A percentile compares a stretch with the other conserved stretches of the same genome.
Evolutionary conservation across 1,284 basidiomycete species (phyloP).

Genomic region (Ganoderma meredithae): DNA sequence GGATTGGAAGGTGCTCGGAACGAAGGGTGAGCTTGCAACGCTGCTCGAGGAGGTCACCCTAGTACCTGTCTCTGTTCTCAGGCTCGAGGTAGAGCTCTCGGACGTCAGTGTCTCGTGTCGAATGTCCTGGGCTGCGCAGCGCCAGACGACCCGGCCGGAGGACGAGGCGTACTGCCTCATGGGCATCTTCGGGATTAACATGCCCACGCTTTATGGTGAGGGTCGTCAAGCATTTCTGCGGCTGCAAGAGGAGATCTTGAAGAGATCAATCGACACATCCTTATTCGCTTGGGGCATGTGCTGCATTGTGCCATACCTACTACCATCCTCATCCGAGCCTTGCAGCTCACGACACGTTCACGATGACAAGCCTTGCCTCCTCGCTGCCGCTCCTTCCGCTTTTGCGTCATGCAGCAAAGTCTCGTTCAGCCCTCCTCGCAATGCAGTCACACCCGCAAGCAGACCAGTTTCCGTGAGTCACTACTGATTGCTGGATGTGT

Average conservation of each 20-base stretch:
- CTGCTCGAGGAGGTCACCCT: constrained; percentile 5
- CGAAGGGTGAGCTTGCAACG: not conserved
- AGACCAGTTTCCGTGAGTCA: not conserved
- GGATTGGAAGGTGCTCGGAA: not conserved
- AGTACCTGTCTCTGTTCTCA: not conserved
- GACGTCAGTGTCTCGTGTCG: not conserved
- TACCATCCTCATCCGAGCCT: not conserved
- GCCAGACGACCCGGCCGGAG: not conserved
- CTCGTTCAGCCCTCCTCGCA: not conserved
- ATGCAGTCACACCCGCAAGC: not conserved
- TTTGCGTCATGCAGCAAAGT: constrained; percentile 4
- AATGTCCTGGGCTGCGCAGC: constrained; percentile 9
- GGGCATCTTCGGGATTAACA: constrained; percentile 6
- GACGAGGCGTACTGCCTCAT: constrained; percentile 7
- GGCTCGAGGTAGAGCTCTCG: constrained; percentile 4
- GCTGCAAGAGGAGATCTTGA: constrained; percentile 9
- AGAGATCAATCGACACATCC: constrained; percentile 5
- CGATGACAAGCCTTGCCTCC: constrained; percentile 6
- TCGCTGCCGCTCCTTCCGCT: not conserved
- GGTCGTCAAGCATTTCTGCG: constrained; percentile 1
- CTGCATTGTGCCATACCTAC: not conserved
- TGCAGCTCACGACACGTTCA: not conserved
- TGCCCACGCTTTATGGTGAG: constrained; percentile 6
- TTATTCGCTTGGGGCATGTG: constrained; percentile 5
- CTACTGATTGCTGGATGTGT: not conserved